Base-by-base conservation (phyloP, 1,284 basidiomycete genomes). In the Boletellus deceptivus region DNA sequence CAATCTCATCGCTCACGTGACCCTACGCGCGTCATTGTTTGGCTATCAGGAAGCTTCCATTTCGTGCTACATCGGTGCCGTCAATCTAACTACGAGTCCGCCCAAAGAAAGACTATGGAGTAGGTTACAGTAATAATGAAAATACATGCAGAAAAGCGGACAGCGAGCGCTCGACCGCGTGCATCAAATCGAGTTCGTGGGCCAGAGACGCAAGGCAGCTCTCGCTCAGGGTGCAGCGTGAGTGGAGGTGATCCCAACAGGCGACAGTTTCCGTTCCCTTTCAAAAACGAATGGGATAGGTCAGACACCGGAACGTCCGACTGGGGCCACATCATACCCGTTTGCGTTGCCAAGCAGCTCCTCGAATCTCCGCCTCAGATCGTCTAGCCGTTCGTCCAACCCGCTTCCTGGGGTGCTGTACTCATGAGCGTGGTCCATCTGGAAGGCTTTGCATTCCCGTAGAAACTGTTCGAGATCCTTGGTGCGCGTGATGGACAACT, bases 401-500 rank as follows among this genome's bases (percentile, higher is more conserved):
- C 16, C 3, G 16, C 62, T 54, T 22, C 51, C 44, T 1, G 38
- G 36, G 3, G 49, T 47, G 3, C 53, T 27, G 24, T 64, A 59
- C 14, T 70, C 59, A 55, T 79, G 73, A 1, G 80, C 84, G 50
- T 75, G 64, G 57, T 89, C 86, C 61, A 84, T 67, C 44, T 75
- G 57, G 54, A 83, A 84, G 7, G 79, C 77, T 42, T 74, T 58
- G 45, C 73, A 74, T 58, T 85, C 81, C 31, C 86, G 78, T 25
- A 86, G 70, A 58, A 82, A 89, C 20, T 80, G 75, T 10, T 85
- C 80, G 3, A 88, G 71, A 55, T 84, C 82, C 57, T 81, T 81
- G 2, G 71, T 72, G 17, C 77, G 75, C 9, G 69, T 64, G 20
- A 74, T 71, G 0, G 80, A 83, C 16, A 74, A 54, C 58, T 89